Conservation (phyloP, 2,329 filamentous ascomycete genomes). For the Neofusicoccum ribis region DNA sequence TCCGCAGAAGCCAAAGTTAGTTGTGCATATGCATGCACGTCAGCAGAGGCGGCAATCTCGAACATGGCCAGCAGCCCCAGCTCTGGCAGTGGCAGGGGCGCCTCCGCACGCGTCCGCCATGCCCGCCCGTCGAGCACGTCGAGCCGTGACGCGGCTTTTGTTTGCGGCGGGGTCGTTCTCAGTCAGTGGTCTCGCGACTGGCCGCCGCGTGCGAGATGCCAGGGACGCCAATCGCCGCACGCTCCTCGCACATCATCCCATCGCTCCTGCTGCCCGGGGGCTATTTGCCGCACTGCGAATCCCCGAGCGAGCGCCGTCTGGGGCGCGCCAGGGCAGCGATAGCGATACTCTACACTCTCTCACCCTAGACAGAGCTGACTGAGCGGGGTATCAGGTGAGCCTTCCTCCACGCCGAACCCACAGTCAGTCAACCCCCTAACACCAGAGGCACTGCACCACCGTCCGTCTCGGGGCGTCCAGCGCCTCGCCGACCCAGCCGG, state of each 20-base stretch:
- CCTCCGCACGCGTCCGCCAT: not conserved
- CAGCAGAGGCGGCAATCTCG: not conserved
- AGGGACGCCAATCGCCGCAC: not conserved
- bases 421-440: not conserved
- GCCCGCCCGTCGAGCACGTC: not conserved
- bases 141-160: not conserved
- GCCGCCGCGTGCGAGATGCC: not conserved
- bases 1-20: not conserved
- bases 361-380: not conserved
- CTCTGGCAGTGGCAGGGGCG: too few species aligned
- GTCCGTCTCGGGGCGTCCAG: not conserved
- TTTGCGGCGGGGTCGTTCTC: not conserved
- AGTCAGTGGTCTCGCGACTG: not conserved
- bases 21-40: constrained; percentile 13
- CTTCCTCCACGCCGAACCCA: constrained; percentile 6
- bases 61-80: too few species aligned
- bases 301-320: not conserved
- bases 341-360: not conserved
- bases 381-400: constrained; percentile 2
- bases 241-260: not conserved
- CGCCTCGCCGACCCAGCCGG: not conserved
- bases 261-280: not conserved
- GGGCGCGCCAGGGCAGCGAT: not conserved
- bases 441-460: not conserved
- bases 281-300: not conserved